A percentile compares a stretch with the other conserved stretches of the same genome.
Conservation (phyloP, 1,139 yeast species). For the Wickerhamiella infanticola region DNA sequence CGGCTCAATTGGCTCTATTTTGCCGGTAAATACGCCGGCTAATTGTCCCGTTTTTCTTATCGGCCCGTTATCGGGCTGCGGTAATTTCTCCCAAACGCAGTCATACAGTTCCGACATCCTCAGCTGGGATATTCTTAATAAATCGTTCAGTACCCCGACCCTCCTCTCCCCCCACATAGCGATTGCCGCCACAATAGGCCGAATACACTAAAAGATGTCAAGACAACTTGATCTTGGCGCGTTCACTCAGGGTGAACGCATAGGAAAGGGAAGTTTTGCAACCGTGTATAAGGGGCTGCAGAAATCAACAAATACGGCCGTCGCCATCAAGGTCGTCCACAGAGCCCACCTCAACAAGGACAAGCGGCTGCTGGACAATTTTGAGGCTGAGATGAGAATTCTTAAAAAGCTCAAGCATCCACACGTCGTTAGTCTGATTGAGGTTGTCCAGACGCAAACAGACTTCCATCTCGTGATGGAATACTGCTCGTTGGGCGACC, state of each 20-base stretch:
- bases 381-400: slow-evolving; percentile 81
- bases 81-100: no score
- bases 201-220: neutral
- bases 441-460: slow-evolving; percentile 60
- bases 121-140: no score
- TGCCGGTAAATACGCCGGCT: no score
- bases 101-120: no score
- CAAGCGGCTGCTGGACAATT: slow-evolving; percentile 72
- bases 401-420: slow-evolving; percentile 80
- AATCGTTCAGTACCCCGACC: no score
- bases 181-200: no score
- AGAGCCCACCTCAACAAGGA: slow-evolving; percentile 51
- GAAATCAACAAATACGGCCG: slow-evolving; percentile 36
- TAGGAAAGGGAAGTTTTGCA: slow-evolving; percentile 93
- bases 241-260: slow-evolving; percentile 39
- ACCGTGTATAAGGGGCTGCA: slow-evolving; percentile 64
- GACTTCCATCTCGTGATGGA: slow-evolving; percentile 94
- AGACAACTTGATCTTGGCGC: slow-evolving; percentile 1
- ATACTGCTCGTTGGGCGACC: slow-evolving; percentile 87
- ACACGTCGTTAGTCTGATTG: slow-evolving; percentile 75
- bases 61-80: no score
- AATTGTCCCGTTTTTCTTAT: no score
- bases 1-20: no score
- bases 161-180: no score
- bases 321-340: slow-evolving; percentile 80